Percentiles rank a stretch among this genome's conserved stretches.
Conservation (phyloP, 139 green algal species). For the Medakamo hakoo region DNA sequence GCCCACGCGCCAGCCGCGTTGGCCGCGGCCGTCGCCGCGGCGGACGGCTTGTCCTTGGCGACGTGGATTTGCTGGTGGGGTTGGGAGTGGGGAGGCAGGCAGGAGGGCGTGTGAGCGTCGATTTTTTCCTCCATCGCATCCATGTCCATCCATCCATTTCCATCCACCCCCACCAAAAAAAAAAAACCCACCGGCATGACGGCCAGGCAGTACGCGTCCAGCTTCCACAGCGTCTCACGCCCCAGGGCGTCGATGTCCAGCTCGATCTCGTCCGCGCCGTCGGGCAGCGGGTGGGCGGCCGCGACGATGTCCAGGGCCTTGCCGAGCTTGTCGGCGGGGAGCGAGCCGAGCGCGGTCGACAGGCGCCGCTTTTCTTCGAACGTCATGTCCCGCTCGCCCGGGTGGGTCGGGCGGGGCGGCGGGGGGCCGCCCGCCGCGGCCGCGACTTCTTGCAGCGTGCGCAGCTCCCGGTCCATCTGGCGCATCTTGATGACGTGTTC, state of each 20-base stretch:
- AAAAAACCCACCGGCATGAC: constrained; percentile 1
- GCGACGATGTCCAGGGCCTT: constrained; percentile 38
- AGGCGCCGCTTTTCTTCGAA: constrained; percentile 51
- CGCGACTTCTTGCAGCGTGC: not conserved
- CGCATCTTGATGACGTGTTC: not conserved
- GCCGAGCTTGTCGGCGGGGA: constrained; percentile 26
- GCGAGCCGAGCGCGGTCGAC: constrained; percentile 12
- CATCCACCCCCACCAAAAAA: not conserved
- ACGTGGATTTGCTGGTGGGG: not conserved
- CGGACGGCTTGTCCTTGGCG: not conserved
- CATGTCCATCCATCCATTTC: not conserved
- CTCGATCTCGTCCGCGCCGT: constrained; percentile 43
- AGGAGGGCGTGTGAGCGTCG: no score
- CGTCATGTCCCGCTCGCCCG: constrained; percentile 23
- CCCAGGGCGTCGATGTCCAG: constrained; percentile 41
- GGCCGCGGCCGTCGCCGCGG: constrained; percentile 1
- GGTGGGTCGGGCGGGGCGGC: constrained; percentile 4
- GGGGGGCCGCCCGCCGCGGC: constrained; percentile 1
- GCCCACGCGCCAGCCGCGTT: not conserved
- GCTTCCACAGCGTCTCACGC: constrained; percentile 33
- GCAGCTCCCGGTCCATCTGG: not conserved
- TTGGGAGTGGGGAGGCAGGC: no score
- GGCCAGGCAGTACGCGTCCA: constrained; percentile 26
- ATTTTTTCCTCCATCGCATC: not conserved
- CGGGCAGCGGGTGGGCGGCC: constrained; percentile 5